Evolutionary conservation across 345 rosid species (phyloP), one percentile per base, ranked within the genome.

Genomic region (Hypericum androsaemum): DNA sequence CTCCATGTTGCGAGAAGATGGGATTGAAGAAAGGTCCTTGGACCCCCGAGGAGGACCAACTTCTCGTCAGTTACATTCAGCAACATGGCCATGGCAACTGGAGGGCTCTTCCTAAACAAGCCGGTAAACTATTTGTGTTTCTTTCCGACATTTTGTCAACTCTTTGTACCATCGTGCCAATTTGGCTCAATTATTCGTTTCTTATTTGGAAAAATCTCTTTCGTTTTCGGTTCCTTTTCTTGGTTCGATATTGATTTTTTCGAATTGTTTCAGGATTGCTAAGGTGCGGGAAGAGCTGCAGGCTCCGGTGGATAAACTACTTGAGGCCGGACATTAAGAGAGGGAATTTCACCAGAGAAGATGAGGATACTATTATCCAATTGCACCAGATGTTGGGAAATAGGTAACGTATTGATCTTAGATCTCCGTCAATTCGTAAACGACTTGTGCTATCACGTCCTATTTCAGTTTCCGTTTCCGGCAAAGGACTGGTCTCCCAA

Each of bases 281-380:
- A 41, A 80, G 95, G 61, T 86, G 90, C 44, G 95, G 95, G 0
- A 86, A 86, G 76, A 86, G 95, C 62, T 86, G 95, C 69, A 77
- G 95, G 50, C 77, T 86, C 15, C 72, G 95, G 5, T 86, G 95
- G 95, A 77, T 67, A 16, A 86, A 86, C 56, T 86, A 86, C 61
- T 51, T 86, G 35, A 74, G 90, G 57, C 95, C 95, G 5, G 90
- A 83, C 45, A 86, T 86, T 16, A 86, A 86, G 68, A 64, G 90
- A 58, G 95, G 90, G 36, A 86, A 86, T 56, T 86, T 86, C 57
- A 78, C 70, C 56, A 59, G 59, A 39, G 86, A 80, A 72, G 95
- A 86, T 66, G 95, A 86, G 52, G 76, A 83, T 8, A 67, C 84
- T 49, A 79, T 86, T 51, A 75, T 86, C 66, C 52, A 78, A 12